phyloP scores from a whole-genome alignment of 2,329 filamentous ascomycete genomes.

The Pseudocercospora musae region DNA sequence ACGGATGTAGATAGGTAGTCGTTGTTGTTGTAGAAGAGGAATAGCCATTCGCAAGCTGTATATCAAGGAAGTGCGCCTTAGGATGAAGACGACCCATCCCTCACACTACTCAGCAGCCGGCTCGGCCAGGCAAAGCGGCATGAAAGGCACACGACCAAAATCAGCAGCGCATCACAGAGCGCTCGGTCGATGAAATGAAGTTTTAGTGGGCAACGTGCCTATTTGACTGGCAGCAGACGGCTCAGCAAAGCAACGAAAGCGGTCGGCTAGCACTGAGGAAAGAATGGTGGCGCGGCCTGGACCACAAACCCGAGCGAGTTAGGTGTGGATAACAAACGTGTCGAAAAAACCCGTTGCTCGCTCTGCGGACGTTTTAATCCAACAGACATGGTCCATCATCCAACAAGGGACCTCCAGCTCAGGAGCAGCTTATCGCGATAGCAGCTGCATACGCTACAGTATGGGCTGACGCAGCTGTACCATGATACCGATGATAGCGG shows the following conservation, averaged over 20 bases:
- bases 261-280: slow-evolving; percentile 1
- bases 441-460: background rate
- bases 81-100: slow-evolving; percentile 22
- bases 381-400: background rate
- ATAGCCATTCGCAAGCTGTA: slow-evolving; percentile 23
- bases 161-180: slow-evolving; percentile 4
- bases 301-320: background rate
- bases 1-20: slow-evolving; percentile 8
- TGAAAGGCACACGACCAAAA: slow-evolving; percentile 4
- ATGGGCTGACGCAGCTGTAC: slow-evolving; percentile 1
- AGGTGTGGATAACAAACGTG: background rate
- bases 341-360: background rate
- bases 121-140: slow-evolving; percentile 1
- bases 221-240: slow-evolving; percentile 17
- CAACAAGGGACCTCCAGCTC: background rate
- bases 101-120: slow-evolving; percentile 1
- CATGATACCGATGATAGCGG: background rate
- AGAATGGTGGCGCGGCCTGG: background rate
- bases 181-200: background rate
- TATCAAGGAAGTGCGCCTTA: slow-evolving; percentile 23
- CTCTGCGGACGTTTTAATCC: background rate
- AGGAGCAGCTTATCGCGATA: slow-evolving; percentile 10
- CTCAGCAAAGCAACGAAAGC: slow-evolving; percentile 5
- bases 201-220: slow-evolving; percentile 17
- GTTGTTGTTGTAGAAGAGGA: slow-evolving; percentile 14